Evolutionary conservation across 257 asterid species (phyloP).

Genomic region (Primulina huaijiensis): DNA sequence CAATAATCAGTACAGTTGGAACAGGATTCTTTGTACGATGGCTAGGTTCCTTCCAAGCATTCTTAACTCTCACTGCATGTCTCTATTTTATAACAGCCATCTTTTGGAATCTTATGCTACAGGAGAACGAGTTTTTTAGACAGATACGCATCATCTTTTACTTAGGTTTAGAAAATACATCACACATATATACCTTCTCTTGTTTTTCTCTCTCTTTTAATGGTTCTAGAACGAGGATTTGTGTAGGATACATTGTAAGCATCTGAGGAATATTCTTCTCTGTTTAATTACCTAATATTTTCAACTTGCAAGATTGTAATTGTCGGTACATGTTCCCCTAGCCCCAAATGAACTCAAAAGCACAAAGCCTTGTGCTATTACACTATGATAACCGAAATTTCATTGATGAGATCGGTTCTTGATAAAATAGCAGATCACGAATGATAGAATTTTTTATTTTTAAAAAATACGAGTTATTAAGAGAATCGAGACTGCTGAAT

Average conservation of each 20-base stretch:
- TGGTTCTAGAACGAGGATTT: not conserved
- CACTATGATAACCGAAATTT: not conserved
- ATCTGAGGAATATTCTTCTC: not conserved
- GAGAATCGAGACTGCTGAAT: not conserved
- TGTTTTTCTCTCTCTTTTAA: no score
- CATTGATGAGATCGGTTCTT: no score
- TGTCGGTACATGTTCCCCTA: not conserved
- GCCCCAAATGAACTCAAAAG: not conserved
- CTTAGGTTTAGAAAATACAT: not conserved
- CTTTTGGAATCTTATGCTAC: conserved; percentile 87
- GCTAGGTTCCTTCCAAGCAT: conserved; percentile 92
- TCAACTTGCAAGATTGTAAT: not conserved
- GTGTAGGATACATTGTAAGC: not conserved
- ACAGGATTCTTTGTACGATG: conserved; percentile 87
- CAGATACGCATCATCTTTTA: not conserved
- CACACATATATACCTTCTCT: not conserved
- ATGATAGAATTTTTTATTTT: not conserved
- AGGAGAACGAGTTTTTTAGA: conserved; percentile 82
- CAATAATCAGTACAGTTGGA: conserved; percentile 84
- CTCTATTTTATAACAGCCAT: conserved; percentile 75
- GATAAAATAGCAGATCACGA: not conserved
- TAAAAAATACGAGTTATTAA: no score
- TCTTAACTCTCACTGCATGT: conserved; percentile 80
- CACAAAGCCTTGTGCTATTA: not conserved
- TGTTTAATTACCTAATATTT: not conserved